A percentile compares a stretch with the other conserved stretches of the same genome.
Evolutionary conservation across 2,329 filamentous ascomycete genomes (phyloP).

Genomic region (Keithomyces neogunnii): DNA sequence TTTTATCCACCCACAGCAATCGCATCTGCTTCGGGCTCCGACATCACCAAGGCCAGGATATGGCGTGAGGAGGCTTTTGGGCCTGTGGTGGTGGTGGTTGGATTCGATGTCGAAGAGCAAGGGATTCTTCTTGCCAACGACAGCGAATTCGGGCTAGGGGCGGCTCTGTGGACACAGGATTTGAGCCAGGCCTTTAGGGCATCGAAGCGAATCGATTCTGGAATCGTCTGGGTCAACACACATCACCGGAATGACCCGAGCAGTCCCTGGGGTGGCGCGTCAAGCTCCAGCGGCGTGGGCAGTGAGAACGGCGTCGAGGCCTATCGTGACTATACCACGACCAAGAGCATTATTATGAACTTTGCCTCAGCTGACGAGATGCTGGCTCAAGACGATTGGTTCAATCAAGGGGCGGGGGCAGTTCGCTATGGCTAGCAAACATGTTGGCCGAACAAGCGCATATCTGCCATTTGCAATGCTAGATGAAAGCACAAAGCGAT

Average conservation of each 20-base stretch:
- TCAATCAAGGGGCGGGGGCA: constrained; percentile 45
- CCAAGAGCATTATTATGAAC: constrained; percentile 62
- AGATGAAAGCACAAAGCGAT: constrained; percentile 16
- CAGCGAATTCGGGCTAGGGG: constrained; percentile 68
- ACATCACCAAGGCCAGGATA: constrained; percentile 60
- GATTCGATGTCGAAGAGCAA: constrained; percentile 66
- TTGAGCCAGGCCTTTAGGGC: constrained; percentile 69
- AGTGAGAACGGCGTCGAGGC: constrained; percentile 66
- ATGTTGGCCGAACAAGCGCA: background rate
- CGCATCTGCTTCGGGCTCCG: constrained; percentile 38
- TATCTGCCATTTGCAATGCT: too few relatives aligned
- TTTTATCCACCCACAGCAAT: constrained; percentile 79
- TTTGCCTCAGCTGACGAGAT: constrained; percentile 50
- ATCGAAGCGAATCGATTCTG: constrained; percentile 61
- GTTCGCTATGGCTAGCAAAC: constrained; percentile 31
- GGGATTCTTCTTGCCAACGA: constrained; percentile 64
- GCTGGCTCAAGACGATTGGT: constrained; percentile 56
- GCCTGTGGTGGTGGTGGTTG: constrained; percentile 66
- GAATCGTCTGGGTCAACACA: constrained; percentile 49
- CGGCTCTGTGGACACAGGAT: constrained; percentile 68
- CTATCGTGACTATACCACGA: constrained; percentile 48
- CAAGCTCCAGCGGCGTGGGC: constrained; percentile 55
- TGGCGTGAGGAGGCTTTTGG: constrained; percentile 79
- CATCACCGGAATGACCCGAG: constrained; percentile 67
- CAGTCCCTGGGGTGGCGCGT: constrained; percentile 60